A percentile compares a stretch with the other conserved stretches of the same genome.
These are phyloP conservation scores for Lipomyces anomalus DNA, from an alignment of 805 yeast genomes.

Conservation along the genomic window DNA sequence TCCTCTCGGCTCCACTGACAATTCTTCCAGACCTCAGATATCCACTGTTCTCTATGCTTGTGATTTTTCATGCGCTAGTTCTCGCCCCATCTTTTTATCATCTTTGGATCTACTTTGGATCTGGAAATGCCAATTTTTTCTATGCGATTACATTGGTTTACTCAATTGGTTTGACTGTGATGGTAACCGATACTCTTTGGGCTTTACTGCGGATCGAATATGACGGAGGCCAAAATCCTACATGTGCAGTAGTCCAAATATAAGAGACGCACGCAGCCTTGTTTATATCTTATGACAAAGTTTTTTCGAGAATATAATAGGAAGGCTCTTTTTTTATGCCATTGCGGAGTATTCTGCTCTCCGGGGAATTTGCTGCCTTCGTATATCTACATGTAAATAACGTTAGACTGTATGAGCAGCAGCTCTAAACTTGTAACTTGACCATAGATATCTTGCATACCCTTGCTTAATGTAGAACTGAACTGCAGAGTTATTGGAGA, in stretches of 20 bases:
- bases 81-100: constrained; percentile 86
- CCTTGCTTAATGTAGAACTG: constrained; percentile 17
- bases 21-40: constrained; percentile 40
- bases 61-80: constrained; percentile 52
- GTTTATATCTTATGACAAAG: neutral
- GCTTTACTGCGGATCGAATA: constrained; percentile 66
- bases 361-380: constrained; percentile 14
- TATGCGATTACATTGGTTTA: constrained; percentile 87
- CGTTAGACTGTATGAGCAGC: neutral
- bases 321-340: constrained; percentile 13
- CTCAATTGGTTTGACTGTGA: constrained; percentile 60
- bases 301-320: constrained; percentile 21
- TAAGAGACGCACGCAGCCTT: constrained; percentile 20
- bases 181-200: constrained; percentile 77
- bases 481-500: constrained; percentile 21
- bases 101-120: constrained; percentile 89
- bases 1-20: too few species aligned
- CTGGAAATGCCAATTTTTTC: constrained; percentile 94
- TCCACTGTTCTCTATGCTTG: constrained; percentile 46
- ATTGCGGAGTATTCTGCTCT: constrained; percentile 9
- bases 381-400: neutral
- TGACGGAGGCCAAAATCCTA: constrained; percentile 39
- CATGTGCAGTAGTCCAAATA: constrained; percentile 48
- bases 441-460: constrained; percentile 4
- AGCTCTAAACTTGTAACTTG: neutral